Evolutionary conservation across 2,329 filamentous ascomycete genomes (phyloP).

Genomic region (Cytospora mali): DNA sequence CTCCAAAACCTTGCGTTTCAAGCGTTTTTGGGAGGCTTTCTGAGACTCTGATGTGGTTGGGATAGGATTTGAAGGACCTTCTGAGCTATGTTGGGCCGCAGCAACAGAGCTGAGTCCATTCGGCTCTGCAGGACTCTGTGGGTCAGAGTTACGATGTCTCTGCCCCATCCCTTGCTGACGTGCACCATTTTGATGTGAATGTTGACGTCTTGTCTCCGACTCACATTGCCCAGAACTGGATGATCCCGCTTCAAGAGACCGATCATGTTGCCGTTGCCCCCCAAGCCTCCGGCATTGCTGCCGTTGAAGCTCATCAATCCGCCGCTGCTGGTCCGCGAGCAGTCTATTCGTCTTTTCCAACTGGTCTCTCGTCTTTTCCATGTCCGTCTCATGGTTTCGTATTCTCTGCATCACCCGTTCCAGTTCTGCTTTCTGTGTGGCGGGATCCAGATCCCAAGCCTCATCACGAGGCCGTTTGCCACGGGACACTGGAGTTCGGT

Average conservation of each 20-base stretch:
- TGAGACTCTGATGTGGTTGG: too few species aligned
- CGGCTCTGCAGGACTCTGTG: not conserved
- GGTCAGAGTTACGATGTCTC: not conserved
- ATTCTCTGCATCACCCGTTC: conserved; percentile 9
- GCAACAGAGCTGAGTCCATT: not conserved
- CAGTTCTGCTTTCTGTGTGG: not conserved
- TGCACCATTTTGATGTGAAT: not conserved
- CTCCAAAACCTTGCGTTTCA: conserved; percentile 3
- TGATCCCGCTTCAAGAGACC: not conserved
- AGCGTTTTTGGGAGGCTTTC: not conserved
- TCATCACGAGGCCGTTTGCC: conserved; percentile 2
- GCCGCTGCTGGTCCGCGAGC: conserved; percentile 4
- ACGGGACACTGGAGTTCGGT: not conserved
- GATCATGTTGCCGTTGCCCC: not conserved
- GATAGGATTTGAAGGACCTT: not conserved
- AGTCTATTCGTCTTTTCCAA: not conserved
- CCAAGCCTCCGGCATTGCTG: not conserved
- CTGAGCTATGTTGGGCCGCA: not conserved
- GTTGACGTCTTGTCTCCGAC: not conserved
- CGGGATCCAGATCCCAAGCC: not conserved
- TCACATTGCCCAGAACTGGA: not conserved
- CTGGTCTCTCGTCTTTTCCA: conserved; percentile 3
- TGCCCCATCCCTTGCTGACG: not conserved
- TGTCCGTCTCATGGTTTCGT: not conserved
- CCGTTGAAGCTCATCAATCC: conserved; percentile 11